These are phyloP conservation scores for Phytophthora capsici DNA, from an alignment of 352 stramenopile genomes.

Conservation along the genomic window DNA sequence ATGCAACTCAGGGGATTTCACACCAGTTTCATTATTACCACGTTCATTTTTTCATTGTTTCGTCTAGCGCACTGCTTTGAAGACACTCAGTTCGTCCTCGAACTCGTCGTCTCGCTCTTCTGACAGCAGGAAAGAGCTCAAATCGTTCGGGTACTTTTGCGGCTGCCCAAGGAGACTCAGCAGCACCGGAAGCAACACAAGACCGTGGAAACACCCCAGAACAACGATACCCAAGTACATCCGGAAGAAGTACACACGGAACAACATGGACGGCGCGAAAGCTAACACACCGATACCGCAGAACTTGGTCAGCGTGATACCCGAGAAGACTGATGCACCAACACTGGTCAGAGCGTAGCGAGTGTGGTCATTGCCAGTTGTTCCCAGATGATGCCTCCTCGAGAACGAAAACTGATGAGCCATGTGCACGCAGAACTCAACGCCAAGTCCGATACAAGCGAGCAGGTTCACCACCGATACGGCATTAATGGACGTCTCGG, in stretches of 20 bases:
- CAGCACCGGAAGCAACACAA: conserved; percentile 84
- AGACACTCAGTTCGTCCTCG: conserved; percentile 42
- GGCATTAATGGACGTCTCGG: conserved; percentile 87
- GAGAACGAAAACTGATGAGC: conserved; percentile 84
- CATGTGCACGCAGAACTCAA: conserved; percentile 92
- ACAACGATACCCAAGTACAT: conserved; percentile 93
- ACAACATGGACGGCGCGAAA: conserved; percentile 91
- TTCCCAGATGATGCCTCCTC: conserved; percentile 48
- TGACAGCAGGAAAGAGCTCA: conserved; percentile 74
- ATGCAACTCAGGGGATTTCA: too few relatives aligned
- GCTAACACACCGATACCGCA: conserved; percentile 90
- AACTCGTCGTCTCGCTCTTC: conserved; percentile 71
- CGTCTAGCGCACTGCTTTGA: neutral
- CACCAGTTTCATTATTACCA: too few relatives aligned
- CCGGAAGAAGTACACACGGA: conserved; percentile 93
- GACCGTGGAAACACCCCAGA: conserved; percentile 85
- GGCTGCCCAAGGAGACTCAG: conserved; percentile 73
- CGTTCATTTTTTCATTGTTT: too few relatives aligned
- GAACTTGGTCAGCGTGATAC: conserved; percentile 93
- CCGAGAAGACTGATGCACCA: conserved; percentile 87
- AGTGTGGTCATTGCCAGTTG: conserved; percentile 68
- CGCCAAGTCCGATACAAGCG: conserved; percentile 83
- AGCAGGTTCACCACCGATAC: conserved; percentile 92
- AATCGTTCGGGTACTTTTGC: conserved; percentile 59
- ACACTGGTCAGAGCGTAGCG: conserved; percentile 78